Evolutionary conservation across 2,329 filamentous ascomycete genomes (phyloP), one percentile per base, ranked within the genome.

Genomic region (Colletotrichum lindemuthianum): DNA sequence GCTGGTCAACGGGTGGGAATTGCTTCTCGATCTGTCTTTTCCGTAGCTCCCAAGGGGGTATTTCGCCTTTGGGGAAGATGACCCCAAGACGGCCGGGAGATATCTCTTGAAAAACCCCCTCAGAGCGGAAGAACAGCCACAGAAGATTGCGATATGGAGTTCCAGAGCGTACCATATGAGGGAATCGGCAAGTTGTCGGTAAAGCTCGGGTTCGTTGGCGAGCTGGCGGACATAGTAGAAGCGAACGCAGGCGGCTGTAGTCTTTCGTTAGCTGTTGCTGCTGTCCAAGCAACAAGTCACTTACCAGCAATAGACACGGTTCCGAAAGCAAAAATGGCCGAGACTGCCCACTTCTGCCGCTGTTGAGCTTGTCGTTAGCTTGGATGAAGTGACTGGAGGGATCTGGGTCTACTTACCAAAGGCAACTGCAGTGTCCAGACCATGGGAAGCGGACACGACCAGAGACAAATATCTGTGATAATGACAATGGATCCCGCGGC

Each of bases 101-200:
- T 54, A 54, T 37, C 49, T 53, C 13, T 60, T 54, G 13, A 53
- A 54, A 44, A 59, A 59, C 2, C 37, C n/a, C 24, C 47, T 54
- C 34, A 60, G 36, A 10, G 49, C 49, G 6, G 34, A 54, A 3
- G 57, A 60, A 24, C 49, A 60, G 1, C 49, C 57, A 11, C 57
- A 60, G n/a, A 60, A 60, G 16, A 60, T 60, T 13, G 57, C 49
- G n/a, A 54, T 39, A n/a, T 60, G 47, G 11, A 54, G 57, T 4
- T 60, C 41, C n/a, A 60, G 15, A 3, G 57, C 49, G 16, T 60
- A 54, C 49, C 57, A 60, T 8, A 54, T 53, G 4, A 60, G 41
- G 0, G 57, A 48, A 24, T 53, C 43, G 16, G 57, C 49, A 33
- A 60, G n/a, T 2, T 60, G 57, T n/a, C 47, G 57, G 24, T 60